phyloP scores from a whole-genome alignment of 2,329 filamentous ascomycete genomes.

The Fusarium sp. region DNA sequence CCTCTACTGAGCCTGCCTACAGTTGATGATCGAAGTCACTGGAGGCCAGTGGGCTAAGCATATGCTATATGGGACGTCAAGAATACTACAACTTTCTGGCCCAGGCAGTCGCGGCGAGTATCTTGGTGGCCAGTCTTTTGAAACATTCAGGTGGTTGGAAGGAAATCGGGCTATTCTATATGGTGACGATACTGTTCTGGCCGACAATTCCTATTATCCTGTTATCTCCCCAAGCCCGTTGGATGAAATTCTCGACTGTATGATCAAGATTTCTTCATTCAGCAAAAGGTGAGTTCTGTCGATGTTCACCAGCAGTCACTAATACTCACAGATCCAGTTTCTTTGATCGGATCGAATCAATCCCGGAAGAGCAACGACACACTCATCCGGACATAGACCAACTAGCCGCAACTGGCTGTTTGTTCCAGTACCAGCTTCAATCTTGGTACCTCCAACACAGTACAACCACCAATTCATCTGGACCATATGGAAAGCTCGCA shows the following conservation, averaged over 20 bases:
- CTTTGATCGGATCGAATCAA: slow-evolving; percentile 32
- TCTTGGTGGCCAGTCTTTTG: slow-evolving; percentile 32
- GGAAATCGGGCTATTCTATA: slow-evolving; percentile 45
- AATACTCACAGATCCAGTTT: slow-evolving; percentile 16
- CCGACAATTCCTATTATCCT: rapidly evolving
- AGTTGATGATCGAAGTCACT: slow-evolving; percentile 46
- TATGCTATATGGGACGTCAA: slow-evolving; percentile 46
- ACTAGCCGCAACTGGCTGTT: slow-evolving; percentile 19
- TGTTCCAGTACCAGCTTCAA: slow-evolving; percentile 13
- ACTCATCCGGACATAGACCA: not conserved
- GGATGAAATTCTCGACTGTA: slow-evolving; percentile 9
- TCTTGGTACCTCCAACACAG: not conserved
- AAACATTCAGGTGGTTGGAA: slow-evolving; percentile 41
- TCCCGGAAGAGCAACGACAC: slow-evolving; percentile 1
- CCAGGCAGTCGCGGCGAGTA: not conserved
- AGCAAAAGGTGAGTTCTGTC: slow-evolving; percentile 23
- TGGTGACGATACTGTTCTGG: slow-evolving; percentile 40
- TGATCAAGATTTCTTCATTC: slow-evolving; percentile 36
- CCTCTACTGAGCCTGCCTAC: not conserved
- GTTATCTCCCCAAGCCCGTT: rapidly evolving
- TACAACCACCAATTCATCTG: rapidly evolving
- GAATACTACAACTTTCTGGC: slow-evolving; percentile 32
- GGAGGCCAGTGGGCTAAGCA: slow-evolving; percentile 46
- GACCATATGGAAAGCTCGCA: slow-evolving; percentile 5
- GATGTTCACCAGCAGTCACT: rapidly evolving